Conservation (phyloP, 2,329 filamentous ascomycete species). For the Pseudogymnoascus destructans region DNA sequence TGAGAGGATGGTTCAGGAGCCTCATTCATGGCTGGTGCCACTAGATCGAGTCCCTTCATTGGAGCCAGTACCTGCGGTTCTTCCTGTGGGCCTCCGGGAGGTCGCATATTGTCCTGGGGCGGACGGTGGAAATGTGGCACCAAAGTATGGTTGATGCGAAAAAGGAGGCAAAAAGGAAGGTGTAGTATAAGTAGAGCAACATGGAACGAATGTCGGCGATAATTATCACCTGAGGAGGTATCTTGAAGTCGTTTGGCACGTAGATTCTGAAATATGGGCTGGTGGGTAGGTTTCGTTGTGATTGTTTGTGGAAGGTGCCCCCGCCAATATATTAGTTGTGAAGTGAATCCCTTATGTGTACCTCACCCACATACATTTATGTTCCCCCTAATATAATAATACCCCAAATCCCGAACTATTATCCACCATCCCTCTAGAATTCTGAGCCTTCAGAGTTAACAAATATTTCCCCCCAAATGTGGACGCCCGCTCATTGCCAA, state of each 20-base stretch:
- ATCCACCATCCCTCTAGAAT: not conserved
- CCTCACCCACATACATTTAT: not conserved
- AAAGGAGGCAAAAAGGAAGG: slow-evolving; percentile 1
- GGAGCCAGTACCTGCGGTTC: not conserved
- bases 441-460: not conserved
- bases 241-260: not conserved
- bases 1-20: not conserved
- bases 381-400: not conserved
- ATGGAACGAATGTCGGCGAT: slow-evolving; percentile 5
- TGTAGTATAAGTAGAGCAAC: not conserved
- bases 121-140: not conserved
- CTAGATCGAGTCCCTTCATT: not conserved
- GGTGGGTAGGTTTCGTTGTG: not conserved
- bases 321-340: not conserved
- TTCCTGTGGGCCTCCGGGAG: not conserved
- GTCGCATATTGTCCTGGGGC: slow-evolving; percentile 2
- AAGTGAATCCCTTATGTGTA: not conserved
- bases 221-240: not conserved
- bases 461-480: not conserved
- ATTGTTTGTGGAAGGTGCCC: slow-evolving; percentile 2
- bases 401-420: not conserved
- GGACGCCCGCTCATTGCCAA: not conserved
- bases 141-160: slow-evolving; percentile 2
- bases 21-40: not conserved
- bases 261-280: not conserved